Conservation (phyloP, 345 rosid genomes). For the Populus alba region DNA sequence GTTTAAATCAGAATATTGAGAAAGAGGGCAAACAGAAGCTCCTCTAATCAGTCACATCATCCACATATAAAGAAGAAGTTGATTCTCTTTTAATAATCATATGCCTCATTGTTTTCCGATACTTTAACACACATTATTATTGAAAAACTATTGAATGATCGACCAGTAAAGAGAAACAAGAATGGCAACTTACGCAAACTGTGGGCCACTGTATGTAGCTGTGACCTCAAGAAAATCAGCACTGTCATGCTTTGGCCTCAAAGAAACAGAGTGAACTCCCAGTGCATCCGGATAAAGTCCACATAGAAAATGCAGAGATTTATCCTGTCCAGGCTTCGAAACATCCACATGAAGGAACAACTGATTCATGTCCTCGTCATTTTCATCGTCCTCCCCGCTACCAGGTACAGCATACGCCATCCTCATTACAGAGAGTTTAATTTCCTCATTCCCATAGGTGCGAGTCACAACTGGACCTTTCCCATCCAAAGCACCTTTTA, state of each 20-base stretch:
- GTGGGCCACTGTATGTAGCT: slow-evolving; percentile 66
- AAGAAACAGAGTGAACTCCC: slow-evolving; percentile 81
- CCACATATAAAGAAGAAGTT: neutral
- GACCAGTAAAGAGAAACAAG: neutral
- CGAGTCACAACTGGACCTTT: slow-evolving; percentile 72
- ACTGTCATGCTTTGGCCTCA: slow-evolving; percentile 61
- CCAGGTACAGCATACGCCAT: slow-evolving; percentile 42
- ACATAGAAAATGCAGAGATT: slow-evolving; percentile 76
- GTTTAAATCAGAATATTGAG: neutral
- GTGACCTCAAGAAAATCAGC: slow-evolving; percentile 37
- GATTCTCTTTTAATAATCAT: neutral
- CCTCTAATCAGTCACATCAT: neutral
- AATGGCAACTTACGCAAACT: slow-evolving; percentile 55
- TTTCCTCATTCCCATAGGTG: slow-evolving; percentile 62
- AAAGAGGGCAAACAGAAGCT: neutral
- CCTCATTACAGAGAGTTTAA: slow-evolving; percentile 62
- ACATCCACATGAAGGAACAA: slow-evolving; percentile 81
- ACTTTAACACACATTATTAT: neutral
- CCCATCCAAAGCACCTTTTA: slow-evolving; percentile 68
- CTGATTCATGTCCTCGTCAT: slow-evolving; percentile 70
- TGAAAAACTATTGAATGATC: neutral
- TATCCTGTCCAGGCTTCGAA: slow-evolving; percentile 61
- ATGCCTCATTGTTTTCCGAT: neutral
- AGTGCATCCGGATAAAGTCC: slow-evolving; percentile 91
- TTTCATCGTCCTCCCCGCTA: slow-evolving; percentile 46